Evolutionary conservation across 345 rosid species (phyloP), one percentile per base, ranked within the genome.

Genomic region (Carallia brachiata): DNA sequence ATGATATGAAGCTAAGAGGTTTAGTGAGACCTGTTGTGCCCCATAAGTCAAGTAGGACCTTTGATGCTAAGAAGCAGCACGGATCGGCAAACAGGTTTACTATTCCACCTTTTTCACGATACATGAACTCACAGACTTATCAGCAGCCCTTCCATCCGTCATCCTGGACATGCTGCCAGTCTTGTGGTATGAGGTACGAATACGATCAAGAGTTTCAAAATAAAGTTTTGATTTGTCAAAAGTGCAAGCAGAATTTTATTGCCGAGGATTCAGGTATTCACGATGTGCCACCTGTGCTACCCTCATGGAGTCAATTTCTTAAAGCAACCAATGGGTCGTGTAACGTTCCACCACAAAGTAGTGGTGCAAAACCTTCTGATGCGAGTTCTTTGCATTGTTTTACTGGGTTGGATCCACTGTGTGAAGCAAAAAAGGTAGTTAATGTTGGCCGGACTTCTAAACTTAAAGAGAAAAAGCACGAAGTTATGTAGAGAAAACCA

Each of bases 131-230:
- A 1, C 57, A 69, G 52, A 9, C 78, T 53, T n/a, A 23, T 73
- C 77, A 67, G 61, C 80, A 77, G 74, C 71, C 80, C 53, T 73
- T 68, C 7, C 74, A n/a, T 52, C 36, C 27, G 69, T 62, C 91
- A 15, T 94, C 90, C 78, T 87, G 86, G 95, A 86, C 98, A 7
- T 47, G 69, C 71, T 94, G 98, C 72, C 65, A 78, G 55, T 69
- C 69, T 52, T 94, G 98, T 75, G 75, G 74, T 44, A 23, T 73
- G 15, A 86, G 73, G 80, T 83, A 75, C 59, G 83, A 79, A 55
- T 87, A 81, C 77, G 63, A 23, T 65, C 77, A 63, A 67, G 61
- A 72, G 19, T 74, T 62, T 68, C 75, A 76, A 36, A 81, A 86
- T 54, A 76, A 72, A 70, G n/a, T 61, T 36, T 37, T 94, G 74